Conservation (phyloP, 768 basidiomycete species). For the Podaxis mareebaensis region DNA sequence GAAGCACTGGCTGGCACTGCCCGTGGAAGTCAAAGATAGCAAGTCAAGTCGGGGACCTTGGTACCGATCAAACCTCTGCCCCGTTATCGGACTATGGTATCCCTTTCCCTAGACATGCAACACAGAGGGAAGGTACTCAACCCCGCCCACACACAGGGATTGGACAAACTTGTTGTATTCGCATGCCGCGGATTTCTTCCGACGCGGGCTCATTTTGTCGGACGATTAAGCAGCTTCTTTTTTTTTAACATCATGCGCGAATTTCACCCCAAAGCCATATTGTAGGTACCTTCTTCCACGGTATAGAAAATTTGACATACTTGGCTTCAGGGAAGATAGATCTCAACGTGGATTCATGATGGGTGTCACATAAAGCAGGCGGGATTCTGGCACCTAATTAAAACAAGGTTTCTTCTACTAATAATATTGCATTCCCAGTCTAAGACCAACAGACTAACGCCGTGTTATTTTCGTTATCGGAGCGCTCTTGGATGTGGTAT, state of each 20-base stretch:
- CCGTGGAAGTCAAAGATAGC: not conserved
- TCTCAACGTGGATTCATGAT: not conserved
- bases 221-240: not conserved
- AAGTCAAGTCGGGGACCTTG: constrained; percentile 2
- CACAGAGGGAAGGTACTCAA: not conserved
- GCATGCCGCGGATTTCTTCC: not conserved
- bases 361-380: not conserved
- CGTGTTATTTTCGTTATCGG: not conserved
- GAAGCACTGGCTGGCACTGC: not conserved
- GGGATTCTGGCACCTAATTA: not conserved
- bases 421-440: not conserved
- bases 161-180: not conserved
- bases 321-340: not conserved
- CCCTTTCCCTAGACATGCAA: not conserved
- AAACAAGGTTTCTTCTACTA: not conserved
- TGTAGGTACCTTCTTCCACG: not conserved
- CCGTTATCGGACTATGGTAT: constrained; percentile 6
- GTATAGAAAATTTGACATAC: not conserved
- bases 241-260: not conserved
- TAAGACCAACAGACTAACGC: not conserved
- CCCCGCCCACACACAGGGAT: not conserved
- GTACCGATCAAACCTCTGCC: not conserved
- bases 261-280: not conserved
- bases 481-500: not conserved
- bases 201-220: not conserved